Evolutionary conservation across 2,329 filamentous ascomycete genomes (phyloP), one percentile per base, ranked within the genome.

Genomic region (Arthrobotrys sinensis): DNA sequence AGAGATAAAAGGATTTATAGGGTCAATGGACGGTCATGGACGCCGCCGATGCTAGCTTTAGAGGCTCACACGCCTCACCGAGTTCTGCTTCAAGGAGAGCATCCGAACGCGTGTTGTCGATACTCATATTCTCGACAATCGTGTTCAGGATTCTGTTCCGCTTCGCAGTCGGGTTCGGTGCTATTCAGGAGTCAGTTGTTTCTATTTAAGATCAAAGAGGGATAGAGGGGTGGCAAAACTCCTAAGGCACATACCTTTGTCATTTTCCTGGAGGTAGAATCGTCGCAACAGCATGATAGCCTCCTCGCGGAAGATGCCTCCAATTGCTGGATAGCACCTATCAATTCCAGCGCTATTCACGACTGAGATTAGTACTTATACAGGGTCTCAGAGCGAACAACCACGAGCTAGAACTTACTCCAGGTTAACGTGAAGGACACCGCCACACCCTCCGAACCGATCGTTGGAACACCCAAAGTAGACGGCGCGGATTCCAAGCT

Each of bases 181-280:
- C 81, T 72, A 34, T 45, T 5, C 19, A 21, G 6, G n/a, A 5
- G 50, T 68, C 19, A 60, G 64, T 5, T 32, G 50, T 14, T 28
- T 43, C 11, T 21, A 19, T 10, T 34, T 24, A 5, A n/a, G 7
- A 48, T 34, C 36, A 6, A n/a, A 45, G 6, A 34, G 45, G 8
- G 5, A 24, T 63, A 19, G n/a, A 12, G 4, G 14, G n/a, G 12
- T 2, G 19, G n/a, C 11, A 36, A 8, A 16, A 34, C 24, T 28
- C 24, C 4, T n/a, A 16, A n/a, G n/a, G 4, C 3, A 2, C 36
- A 50, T 80, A 93, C 92, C 93, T 87, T 96, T 92, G 80, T 93
- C 93, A 85, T 99, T 99, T 85, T 99, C 94, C 85, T 99, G 96
- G 36, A 99, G 93, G 84, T 99, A 99, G 85, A 99, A 99, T 76